Evolutionary conservation across 2,329 filamentous ascomycete genomes (phyloP).

Genomic region (Talaromyces piceae): DNA sequence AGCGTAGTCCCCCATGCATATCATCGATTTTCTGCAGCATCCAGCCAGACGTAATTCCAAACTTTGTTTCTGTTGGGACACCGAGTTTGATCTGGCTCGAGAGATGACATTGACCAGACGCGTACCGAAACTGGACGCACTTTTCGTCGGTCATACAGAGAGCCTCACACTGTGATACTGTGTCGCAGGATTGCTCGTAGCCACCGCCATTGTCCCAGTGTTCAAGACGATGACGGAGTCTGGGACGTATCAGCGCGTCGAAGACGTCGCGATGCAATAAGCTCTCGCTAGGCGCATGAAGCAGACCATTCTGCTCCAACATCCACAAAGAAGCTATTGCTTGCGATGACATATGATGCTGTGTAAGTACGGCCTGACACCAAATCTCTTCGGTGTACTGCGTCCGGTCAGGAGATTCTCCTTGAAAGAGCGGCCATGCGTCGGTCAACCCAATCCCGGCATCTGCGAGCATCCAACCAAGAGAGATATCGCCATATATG

Average conservation of each 20-base stretch:
- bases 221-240: neutral
- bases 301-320: neutral
- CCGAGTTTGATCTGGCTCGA: neutral
- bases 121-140: neutral
- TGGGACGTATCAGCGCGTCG: neutral
- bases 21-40: neutral
- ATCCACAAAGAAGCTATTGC: neutral
- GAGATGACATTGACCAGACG: neutral
- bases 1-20: neutral
- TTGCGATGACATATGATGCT: slow-evolving; percentile 41
- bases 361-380: slow-evolving; percentile 44
- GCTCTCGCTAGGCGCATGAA: neutral
- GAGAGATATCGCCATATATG: slow-evolving; percentile 45
- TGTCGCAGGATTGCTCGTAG: neutral
- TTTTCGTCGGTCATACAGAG: neutral
- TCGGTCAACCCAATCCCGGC: slow-evolving; percentile 38
- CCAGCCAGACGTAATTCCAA: neutral
- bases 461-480: slow-evolving; percentile 41
- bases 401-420: slow-evolving; percentile 15
- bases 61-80: neutral
- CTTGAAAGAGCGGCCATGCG: slow-evolving; percentile 42
- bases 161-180: neutral
- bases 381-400: slow-evolving; percentile 36
- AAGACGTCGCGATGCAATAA: neutral
- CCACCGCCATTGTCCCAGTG: neutral